These are phyloP conservation scores for Tulasnella sp. DNA, from an alignment of 768 basidiomycete species.

Conservation along the genomic window DNA sequence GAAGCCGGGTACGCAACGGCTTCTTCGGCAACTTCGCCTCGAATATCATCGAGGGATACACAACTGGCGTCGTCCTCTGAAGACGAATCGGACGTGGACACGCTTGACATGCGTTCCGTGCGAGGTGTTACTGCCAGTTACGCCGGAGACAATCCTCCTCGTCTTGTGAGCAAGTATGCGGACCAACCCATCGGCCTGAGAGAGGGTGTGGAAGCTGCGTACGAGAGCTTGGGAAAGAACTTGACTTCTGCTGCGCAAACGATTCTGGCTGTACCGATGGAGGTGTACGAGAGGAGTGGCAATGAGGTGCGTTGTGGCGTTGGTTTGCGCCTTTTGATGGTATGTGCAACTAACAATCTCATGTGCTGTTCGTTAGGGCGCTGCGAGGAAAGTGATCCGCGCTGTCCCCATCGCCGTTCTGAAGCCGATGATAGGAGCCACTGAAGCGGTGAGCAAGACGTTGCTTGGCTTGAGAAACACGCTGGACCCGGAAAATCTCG, in stretches of 20 bases:
- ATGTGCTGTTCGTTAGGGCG: slow-evolving; percentile 49
- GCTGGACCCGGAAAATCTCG: slow-evolving; percentile 73
- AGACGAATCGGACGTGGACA: slow-evolving; percentile 20
- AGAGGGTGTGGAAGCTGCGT: slow-evolving; percentile 89
- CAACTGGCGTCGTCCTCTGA: slow-evolving; percentile 24
- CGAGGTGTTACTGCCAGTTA: background rate
- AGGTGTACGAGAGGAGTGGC: slow-evolving; percentile 91
- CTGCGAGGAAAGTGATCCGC: slow-evolving; percentile 87
- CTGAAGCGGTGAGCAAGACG: slow-evolving; percentile 93
- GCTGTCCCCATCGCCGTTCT: slow-evolving; percentile 96
- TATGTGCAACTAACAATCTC: background rate
- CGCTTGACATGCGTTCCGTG: slow-evolving; percentile 18
- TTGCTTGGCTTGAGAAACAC: slow-evolving; percentile 88
- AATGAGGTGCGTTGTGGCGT: slow-evolving; percentile 58
- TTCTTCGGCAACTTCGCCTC: background rate
- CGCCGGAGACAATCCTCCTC: slow-evolving; percentile 39
- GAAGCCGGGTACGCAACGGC: slow-evolving; percentile 30
- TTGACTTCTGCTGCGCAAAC: slow-evolving; percentile 94
- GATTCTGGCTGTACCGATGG: slow-evolving; percentile 97
- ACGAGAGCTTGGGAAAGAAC: slow-evolving; percentile 77
- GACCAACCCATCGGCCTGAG: slow-evolving; percentile 76
- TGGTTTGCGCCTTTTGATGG: slow-evolving; percentile 7
- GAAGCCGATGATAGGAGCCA: slow-evolving; percentile 97
- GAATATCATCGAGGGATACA: background rate
- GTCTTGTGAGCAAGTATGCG: slow-evolving; percentile 80